These are phyloP conservation scores for Zancudomyces culisetae DNA, from an alignment of 371 early-diverging fungal species.

Conservation along the genomic window DNA sequence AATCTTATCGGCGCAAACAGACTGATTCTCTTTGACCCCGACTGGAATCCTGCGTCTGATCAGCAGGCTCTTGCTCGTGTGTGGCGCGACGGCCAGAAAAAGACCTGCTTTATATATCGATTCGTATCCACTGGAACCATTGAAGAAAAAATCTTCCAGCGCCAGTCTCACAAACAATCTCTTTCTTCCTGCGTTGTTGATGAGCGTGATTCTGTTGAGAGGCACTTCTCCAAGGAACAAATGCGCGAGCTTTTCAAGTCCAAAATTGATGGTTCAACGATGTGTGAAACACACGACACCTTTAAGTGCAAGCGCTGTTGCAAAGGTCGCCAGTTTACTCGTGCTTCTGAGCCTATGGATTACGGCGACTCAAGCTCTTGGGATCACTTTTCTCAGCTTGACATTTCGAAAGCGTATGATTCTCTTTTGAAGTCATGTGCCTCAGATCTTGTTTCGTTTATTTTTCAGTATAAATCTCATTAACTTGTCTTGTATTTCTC, in stretches of 20 bases:
- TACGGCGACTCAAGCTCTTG: slow-evolving; percentile 66
- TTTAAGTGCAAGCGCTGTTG: slow-evolving; percentile 83
- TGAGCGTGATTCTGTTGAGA: slow-evolving; percentile 69
- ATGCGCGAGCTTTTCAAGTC: slow-evolving; percentile 77
- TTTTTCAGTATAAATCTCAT: slow-evolving; percentile 79
- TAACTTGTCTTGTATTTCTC: background rate
- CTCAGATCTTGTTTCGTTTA: slow-evolving; percentile 54
- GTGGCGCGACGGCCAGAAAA: slow-evolving; percentile 96
- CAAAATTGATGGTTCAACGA: slow-evolving; percentile 22
- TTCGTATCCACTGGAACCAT: slow-evolving; percentile 90
- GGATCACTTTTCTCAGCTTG: slow-evolving; percentile 63
- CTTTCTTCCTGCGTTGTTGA: slow-evolving; percentile 88
- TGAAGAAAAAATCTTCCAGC: slow-evolving; percentile 95
- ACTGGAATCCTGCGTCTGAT: slow-evolving; percentile 42
- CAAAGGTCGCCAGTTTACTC: slow-evolving; percentile 49
- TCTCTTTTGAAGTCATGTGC: slow-evolving; percentile 51
- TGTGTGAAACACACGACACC: slow-evolving; percentile 85
- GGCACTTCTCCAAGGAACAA: slow-evolving; percentile 79
- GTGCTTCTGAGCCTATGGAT: slow-evolving; percentile 42
- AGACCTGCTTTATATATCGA: slow-evolving; percentile 83
- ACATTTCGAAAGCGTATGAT: slow-evolving; percentile 51
- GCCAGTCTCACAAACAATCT: slow-evolving; percentile 75
- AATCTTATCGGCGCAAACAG: slow-evolving; percentile 95
- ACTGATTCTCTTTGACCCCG: slow-evolving; percentile 80
- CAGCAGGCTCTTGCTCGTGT: slow-evolving; percentile 83